Evolutionary conservation across 176 grass and related monocot species (phyloP), one percentile per base, ranked within the genome.

Genomic region (Chrysopogon serrulatus): DNA sequence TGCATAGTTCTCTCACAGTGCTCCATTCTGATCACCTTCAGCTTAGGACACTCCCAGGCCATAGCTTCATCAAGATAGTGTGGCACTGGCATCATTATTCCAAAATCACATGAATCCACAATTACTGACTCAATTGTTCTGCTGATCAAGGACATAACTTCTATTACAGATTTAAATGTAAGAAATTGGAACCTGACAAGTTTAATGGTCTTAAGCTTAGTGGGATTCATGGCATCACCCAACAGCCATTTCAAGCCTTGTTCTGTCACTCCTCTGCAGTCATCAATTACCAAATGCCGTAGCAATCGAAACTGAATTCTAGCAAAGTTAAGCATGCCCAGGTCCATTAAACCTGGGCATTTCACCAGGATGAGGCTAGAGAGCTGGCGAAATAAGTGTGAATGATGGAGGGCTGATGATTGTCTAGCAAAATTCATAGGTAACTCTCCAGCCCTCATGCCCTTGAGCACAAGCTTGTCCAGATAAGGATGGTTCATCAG

Each of bases 101-200:
- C 41, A 75, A 66, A 84, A 75, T 36, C 40, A 76, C 82, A 76
- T 21, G 82, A 65, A 49, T 75, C 57, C 82, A 84, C 15, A 62
- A 28, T 65, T 48, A 84, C 34, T 51, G 71, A 65, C 53, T 84
- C 40, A 36, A 83, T 74, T 5, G 41, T 36, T 65, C 17, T 6
- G 11, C 23, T 65, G 57, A 35, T 19, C 23, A 65, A 51, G 54
- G 41, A 83, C 41, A 65, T 13, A 5, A 83, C 54, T 83, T 83
- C 54, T n/a, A 83, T 75, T 72, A 49, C 71, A 30, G 28, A 68
- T 44, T 28, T 14, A 27, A 2, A 49, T 24, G 40, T 48, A 45
- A 12, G 51, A 62, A 83, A 83, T 4, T 21, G 12, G 40, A 83
- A 83, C 14, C 14, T 65, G 70, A 42, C 57, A 47, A 74, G 70